These are phyloP conservation scores for Kwoniella europaea DNA, from an alignment of 768 basidiomycete genomes.

Conservation along the genomic window DNA sequence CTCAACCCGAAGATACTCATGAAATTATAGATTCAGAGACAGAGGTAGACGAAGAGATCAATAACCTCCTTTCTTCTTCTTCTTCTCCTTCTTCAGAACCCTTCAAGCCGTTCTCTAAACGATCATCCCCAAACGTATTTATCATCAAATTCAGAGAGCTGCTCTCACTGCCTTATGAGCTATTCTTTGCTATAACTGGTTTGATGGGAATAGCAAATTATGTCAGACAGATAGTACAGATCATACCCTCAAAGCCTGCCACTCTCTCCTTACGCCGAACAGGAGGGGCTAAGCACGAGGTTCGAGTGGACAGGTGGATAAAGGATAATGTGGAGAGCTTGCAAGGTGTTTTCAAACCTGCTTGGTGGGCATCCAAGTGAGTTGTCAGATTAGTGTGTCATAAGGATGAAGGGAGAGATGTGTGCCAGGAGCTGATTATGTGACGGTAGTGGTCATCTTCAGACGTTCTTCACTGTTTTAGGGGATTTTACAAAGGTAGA, in stretches of 20 bases:
- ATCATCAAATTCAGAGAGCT: slow-evolving; percentile 10
- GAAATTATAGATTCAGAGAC: not conserved
- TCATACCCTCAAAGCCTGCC: slow-evolving; percentile 33
- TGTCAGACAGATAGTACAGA: slow-evolving; percentile 40
- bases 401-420: too few species aligned
- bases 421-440: not conserved
- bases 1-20: too few species aligned
- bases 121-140: slow-evolving; percentile 11
- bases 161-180: slow-evolving; percentile 28
- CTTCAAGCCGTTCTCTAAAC: slow-evolving; percentile 16
- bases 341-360: slow-evolving; percentile 50
- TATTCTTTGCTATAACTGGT: slow-evolving; percentile 37
- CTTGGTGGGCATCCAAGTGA: slow-evolving; percentile 58
- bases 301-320: slow-evolving; percentile 34
- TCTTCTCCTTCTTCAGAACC: not conserved
- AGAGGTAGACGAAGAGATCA: slow-evolving; percentile 10
- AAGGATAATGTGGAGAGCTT: slow-evolving; percentile 49
- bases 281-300: not conserved
- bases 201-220: slow-evolving; percentile 45
- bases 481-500: slow-evolving; percentile 60
- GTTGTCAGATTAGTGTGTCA: not conserved
- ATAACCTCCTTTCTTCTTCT: not conserved
- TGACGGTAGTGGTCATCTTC: slow-evolving; percentile 57
- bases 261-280: slow-evolving; percentile 4
- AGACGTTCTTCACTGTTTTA: slow-evolving; percentile 59